Percentiles rank a stretch among this genome's conserved stretches.
Conservation (phyloP, 192 early-diverging fungal genomes). For the Backusella morwellensis region DNA sequence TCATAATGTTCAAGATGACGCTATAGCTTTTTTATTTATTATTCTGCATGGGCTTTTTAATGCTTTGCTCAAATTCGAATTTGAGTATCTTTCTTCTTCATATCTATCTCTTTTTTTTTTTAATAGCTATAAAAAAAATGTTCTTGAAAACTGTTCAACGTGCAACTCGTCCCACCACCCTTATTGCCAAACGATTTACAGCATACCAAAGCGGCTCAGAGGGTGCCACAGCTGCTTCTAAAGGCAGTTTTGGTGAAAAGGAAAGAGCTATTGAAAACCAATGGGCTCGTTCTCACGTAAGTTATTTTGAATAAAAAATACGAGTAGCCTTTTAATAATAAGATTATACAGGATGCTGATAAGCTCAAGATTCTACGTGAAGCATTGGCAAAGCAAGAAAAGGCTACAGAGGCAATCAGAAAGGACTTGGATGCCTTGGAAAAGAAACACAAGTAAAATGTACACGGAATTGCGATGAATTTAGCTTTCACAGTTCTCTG, state of each 20-base stretch:
- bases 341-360: slow-evolving; percentile 30
- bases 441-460: slow-evolving; percentile 9
- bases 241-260: slow-evolving; percentile 29
- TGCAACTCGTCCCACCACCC: background rate
- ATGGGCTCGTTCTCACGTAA: slow-evolving; percentile 36
- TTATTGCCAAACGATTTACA: background rate
- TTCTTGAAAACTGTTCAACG: background rate
- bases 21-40: background rate
- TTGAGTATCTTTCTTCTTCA: background rate
- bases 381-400: slow-evolving; percentile 25
- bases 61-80: background rate
- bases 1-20: background rate
- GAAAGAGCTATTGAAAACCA: slow-evolving; percentile 39
- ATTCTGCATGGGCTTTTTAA: background rate
- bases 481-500: background rate
- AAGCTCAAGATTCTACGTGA: slow-evolving; percentile 38
- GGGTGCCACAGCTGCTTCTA: slow-evolving; percentile 22
- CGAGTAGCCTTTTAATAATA: background rate
- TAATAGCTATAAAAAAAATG: background rate
- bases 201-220: background rate
- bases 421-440: slow-evolving; percentile 31
- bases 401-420: slow-evolving; percentile 28
- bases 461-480: background rate
- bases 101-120: background rate
- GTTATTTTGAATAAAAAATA: background rate